A percentile compares a stretch with the other conserved stretches of the same genome.
phyloP scores from a whole-genome alignment of 192 early-diverging fungal species.

The Gaertneriomyces sp. region DNA sequence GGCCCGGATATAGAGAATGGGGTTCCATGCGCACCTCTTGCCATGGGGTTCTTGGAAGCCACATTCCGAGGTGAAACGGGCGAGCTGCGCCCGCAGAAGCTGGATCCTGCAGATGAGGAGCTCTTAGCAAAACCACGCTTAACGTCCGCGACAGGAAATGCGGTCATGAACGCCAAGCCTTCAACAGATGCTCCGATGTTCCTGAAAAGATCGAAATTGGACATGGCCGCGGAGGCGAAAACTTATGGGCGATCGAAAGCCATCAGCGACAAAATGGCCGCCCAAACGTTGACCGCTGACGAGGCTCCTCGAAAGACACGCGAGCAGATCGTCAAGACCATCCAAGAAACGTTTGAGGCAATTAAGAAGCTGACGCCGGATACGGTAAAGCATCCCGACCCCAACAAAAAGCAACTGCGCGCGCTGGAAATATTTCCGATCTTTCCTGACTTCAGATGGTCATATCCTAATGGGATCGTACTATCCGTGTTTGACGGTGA shows the following conservation, averaged over 20 bases:
- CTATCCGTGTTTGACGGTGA: slow-evolving; percentile 30
- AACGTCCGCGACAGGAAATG: not conserved
- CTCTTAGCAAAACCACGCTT: slow-evolving; percentile 12
- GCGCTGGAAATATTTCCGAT: slow-evolving; percentile 36
- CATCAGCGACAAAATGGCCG: slow-evolving; percentile 7
- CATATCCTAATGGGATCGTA: slow-evolving; percentile 19
- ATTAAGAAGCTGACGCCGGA: slow-evolving; percentile 11
- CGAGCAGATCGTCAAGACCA: slow-evolving; percentile 22
- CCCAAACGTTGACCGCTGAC: not conserved
- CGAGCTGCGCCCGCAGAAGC: slow-evolving; percentile 6
- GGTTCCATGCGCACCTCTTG: slow-evolving; percentile 27
- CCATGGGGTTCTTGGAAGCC: slow-evolving; percentile 16
- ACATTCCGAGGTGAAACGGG: slow-evolving; percentile 6
- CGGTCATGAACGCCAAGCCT: not conserved
- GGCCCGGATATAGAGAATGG: slow-evolving; percentile 31
- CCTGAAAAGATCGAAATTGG: slow-evolving; percentile 7
- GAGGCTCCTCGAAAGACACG: not conserved
- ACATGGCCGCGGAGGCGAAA: slow-evolving; percentile 21
- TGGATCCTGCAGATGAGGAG: slow-evolving; percentile 22
- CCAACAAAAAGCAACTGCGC: slow-evolving; percentile 3
- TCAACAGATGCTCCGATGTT: slow-evolving; percentile 7
- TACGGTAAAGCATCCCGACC: slow-evolving; percentile 26
- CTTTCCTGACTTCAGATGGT: slow-evolving; percentile 31
- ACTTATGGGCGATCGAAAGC: slow-evolving; percentile 16
- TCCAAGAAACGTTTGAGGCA: slow-evolving; percentile 26